Base-by-base conservation (phyloP, 768 basidiomycete species). In the Suillus lakei region DNA sequence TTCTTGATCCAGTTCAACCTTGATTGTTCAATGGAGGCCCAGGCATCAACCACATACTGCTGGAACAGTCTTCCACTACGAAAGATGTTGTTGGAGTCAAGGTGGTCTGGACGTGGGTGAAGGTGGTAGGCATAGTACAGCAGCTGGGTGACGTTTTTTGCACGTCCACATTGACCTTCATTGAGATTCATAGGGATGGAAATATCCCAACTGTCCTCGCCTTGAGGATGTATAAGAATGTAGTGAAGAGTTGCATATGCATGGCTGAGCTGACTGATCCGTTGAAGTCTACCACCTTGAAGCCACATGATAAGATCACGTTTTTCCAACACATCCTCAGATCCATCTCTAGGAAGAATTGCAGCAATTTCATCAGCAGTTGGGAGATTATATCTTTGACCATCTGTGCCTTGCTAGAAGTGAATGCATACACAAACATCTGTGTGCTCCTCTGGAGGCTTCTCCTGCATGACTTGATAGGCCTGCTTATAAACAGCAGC, bases 331-430 rank as follows among this genome's bases (percentile, higher is more conserved):
- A n/a, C n/a, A n/a, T n/a, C n/a, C n/a, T n/a, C n/a, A n/a, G n/a
- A n/a, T n/a, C n/a, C n/a, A n/a, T n/a, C n/a, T n/a, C n/a, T n/a
- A n/a, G 81, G 79, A 30, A 85, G 43, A 44, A 86, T 75, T 0
- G 80, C 77, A 46, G 81, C 82, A 63, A 86, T 73, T 56, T 84
- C 82, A 64, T 78, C 69, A 1, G 77, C 73, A 55, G 78, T 80
- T 2, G 84, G 84, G 0, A 81, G 64, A 67, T 86, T 85, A 60
- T 86, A 84, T 15, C 75, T 61, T 6, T 79, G 69, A 0, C 55
- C 69, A 72, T 84, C 82, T 61, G 56, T 48, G 0, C 53, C 62
- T 0, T 65, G 61, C 1, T 70, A 54, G 0, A 71, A 5, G 38
- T 62, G 39, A 16, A 78, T 32, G 0, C 32, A 1, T 26, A 70